Conservation (phyloP, 306 rosid species). For the Sicyos edulis region DNA sequence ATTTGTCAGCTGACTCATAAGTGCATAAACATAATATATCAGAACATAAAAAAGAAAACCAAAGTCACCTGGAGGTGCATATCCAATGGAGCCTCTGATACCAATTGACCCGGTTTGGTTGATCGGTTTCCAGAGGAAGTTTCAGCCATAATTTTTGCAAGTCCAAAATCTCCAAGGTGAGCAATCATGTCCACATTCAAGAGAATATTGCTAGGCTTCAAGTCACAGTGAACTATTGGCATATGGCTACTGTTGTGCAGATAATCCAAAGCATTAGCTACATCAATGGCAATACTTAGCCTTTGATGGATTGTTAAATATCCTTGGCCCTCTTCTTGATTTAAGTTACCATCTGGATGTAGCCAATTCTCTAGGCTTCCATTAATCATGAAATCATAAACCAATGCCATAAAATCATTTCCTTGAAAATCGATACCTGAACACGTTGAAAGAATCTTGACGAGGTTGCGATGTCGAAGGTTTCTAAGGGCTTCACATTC, state of each 20-base stretch:
- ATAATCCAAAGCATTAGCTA: constrained; percentile 23
- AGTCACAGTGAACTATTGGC: constrained; percentile 22
- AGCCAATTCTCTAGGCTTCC: constrained; percentile 78
- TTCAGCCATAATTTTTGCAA: constrained; percentile 8
- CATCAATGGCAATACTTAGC: constrained; percentile 43
- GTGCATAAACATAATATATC: no score
- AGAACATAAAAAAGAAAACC: neutral
- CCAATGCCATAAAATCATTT: constrained; percentile 54
- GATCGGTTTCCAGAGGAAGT: neutral
- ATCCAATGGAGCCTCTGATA: constrained; percentile 19
- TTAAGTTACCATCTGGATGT: constrained; percentile 25
- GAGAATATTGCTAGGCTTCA: constrained; percentile 25
- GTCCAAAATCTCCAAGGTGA: constrained; percentile 22
- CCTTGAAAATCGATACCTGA: constrained; percentile 28
- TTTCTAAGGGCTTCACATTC: constrained; percentile 27
- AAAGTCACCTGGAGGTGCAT: constrained; percentile 19
- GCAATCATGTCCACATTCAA: constrained; percentile 17
- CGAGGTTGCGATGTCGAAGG: constrained; percentile 26
- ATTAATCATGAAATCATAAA: constrained; percentile 48
- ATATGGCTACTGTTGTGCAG: constrained; percentile 12
- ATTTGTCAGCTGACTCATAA: no score
- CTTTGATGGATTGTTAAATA: neutral
- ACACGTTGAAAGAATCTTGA: constrained; percentile 21
- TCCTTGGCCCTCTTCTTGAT: constrained; percentile 7
- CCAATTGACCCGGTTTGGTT: constrained; percentile 22